These are phyloP conservation scores for Bretziella fagacearum DNA, from an alignment of 2,329 filamentous ascomycete species.

Conservation along the genomic window DNA sequence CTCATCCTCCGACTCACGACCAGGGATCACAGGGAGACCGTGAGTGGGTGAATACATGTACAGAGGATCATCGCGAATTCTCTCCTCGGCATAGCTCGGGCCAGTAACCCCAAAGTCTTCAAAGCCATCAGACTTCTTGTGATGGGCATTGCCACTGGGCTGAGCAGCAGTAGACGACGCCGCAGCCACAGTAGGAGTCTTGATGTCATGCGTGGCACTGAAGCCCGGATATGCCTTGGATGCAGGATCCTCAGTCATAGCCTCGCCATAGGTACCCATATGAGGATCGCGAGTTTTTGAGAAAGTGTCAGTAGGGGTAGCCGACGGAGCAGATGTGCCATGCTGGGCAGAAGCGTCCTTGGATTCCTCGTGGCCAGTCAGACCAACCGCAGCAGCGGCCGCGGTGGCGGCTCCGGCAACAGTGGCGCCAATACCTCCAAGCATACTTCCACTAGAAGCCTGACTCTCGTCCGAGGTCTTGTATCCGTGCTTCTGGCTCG, in stretches of 20 bases:
- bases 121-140: not conserved
- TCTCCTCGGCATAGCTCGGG: not conserved
- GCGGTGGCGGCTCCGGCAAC: conserved; percentile 14
- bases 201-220: not conserved
- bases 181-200: not conserved
- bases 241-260: not conserved
- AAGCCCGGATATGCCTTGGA: not conserved
- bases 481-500: not conserved
- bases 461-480: not conserved
- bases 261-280: not conserved
- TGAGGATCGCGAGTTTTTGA: not conserved
- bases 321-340: no score
- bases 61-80: not conserved
- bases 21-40: not conserved
- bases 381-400: conserved; percentile 11
- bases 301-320: no score
- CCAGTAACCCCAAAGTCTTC: not conserved
- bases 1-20: conserved; percentile 3
- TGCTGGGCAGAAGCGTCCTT: conserved; percentile 1
- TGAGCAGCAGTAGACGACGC: not conserved
- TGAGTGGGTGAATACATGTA: not conserved
- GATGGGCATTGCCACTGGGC: not conserved
- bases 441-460: conserved; percentile 2
- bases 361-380: conserved; percentile 1
- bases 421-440: conserved; percentile 11